phyloP scores from a whole-genome alignment of 1,284 basidiomycete species.

The Lentinula novae-zelandiae region DNA sequence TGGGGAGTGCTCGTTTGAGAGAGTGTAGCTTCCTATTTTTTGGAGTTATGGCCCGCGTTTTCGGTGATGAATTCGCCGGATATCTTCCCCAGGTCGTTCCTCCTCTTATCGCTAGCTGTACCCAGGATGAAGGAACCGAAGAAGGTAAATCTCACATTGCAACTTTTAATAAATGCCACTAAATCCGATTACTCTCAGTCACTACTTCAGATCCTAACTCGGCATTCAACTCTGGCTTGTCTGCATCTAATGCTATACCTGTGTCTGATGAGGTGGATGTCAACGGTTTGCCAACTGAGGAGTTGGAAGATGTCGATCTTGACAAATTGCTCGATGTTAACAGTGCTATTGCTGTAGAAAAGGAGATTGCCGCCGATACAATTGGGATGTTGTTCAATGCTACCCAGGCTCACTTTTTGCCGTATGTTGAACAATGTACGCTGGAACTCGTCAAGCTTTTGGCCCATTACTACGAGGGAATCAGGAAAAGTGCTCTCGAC shows the following conservation, averaged over 20 bases:
- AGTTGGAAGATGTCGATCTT: constrained; percentile 83
- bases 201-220: constrained; percentile 46
- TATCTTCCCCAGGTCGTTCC: constrained; percentile 90
- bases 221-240: constrained; percentile 70
- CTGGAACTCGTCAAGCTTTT: constrained; percentile 83
- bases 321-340: constrained; percentile 90
- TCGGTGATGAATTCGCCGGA: constrained; percentile 89
- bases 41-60: constrained; percentile 95
- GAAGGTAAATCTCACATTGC: constrained; percentile 39
- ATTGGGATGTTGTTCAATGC: constrained; percentile 89
- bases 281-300: constrained; percentile 61
- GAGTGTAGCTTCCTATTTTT: constrained; percentile 99
- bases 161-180: neutral
- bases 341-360: constrained; percentile 97
- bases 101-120: constrained; percentile 80
- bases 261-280: constrained; percentile 49
- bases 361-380: constrained; percentile 98
- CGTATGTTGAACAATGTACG: constrained; percentile 79
- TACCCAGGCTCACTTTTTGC: constrained; percentile 85
- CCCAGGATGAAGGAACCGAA: constrained; percentile 82
- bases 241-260: constrained; percentile 64
- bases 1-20: constrained; percentile 84
- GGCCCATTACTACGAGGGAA: constrained; percentile 96
- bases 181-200: constrained; percentile 27
- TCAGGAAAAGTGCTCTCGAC: constrained; percentile 91